Evolutionary conservation across 2,329 filamentous ascomycete species (phyloP), one percentile per base, ranked within the genome.

Genomic region (Alternaria sp.): DNA sequence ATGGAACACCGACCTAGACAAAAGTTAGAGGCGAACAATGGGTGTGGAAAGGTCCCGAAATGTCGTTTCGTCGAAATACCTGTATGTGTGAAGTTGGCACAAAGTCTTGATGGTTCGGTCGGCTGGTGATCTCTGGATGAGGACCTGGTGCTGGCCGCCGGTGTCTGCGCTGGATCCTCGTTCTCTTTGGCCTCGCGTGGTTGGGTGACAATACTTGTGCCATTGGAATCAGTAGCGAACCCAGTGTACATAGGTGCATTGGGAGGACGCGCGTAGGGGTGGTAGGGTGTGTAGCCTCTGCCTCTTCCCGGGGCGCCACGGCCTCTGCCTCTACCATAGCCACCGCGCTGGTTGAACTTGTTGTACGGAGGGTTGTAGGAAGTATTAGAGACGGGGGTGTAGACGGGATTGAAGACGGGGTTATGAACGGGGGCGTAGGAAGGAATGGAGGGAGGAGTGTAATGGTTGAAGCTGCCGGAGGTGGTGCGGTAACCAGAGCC

Each of bases 1-100:
- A 95, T 94, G 80, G 93, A 93, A 80, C 96, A 99, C 69, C 90
- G 90, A 83, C 96, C 96, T 79, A 51, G 18, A 41, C 25, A 26
- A 6, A 15, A 3, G 68, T 78, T 66, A 78, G 71, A 64, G 11
- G 25, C 37, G 49, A 26, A 56, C 33, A 50, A 41, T 41, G 23
- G 51, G 33, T 28, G 47, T 45, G 26, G 14, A 58, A 55, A 33
- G 30, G 37, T 26, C 37, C 50, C 26, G 63, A 58, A 62, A 55
- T 55, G 45, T 61, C 62, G 55, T 65, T 61, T 60, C 45, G 53
- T 67, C 37, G 26, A 55, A 68, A 64, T 78, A 79, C 76, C 76
- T 77, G 75, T 77, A 30, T 69, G 68, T 53, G 75, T 77, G 66
- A 79, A 74, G 23, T 58, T 64, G 15, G 65, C 67, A 53, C 76